Conservation (phyloP, 208 protist genomes). For the Trichomonas vaginalis region DNA sequence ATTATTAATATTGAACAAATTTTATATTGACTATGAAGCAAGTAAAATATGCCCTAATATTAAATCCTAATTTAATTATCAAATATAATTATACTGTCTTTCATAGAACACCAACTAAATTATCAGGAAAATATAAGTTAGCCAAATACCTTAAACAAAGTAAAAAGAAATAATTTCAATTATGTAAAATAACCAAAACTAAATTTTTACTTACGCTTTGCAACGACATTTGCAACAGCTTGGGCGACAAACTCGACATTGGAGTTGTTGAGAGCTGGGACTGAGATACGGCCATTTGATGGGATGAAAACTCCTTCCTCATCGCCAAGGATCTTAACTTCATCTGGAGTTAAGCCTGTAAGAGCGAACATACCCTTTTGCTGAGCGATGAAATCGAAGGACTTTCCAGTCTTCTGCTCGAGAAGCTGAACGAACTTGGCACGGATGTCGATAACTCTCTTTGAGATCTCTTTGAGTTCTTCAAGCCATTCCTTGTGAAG, state of each 20-base stretch:
- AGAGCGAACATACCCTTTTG: constrained; percentile 17
- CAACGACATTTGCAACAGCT: constrained; percentile 7
- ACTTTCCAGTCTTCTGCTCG: neutral
- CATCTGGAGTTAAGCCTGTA: neutral
- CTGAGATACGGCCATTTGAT: neutral
- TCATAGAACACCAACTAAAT: too few relatives aligned
- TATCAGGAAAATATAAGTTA: too few relatives aligned
- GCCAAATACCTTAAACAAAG: too few relatives aligned
- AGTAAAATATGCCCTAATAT: too few relatives aligned
- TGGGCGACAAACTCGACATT: constrained; percentile 13
- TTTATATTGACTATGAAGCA: too few relatives aligned
- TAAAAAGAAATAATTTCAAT: too few relatives aligned
- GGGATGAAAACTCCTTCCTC: neutral
- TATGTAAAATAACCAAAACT: neutral
- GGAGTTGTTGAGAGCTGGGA: neutral
- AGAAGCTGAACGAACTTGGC: neutral
- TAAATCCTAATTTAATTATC: too few relatives aligned
- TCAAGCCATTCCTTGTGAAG: neutral
- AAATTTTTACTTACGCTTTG: neutral
- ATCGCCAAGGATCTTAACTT: neutral
- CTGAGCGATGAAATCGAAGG: neutral
- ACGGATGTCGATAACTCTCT: neutral
- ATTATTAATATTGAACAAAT: too few relatives aligned
- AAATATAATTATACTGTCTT: too few relatives aligned
- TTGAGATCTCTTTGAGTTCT: neutral